phyloP scores from a whole-genome alignment of 345 rosid genomes.

The Aegle marmelos region DNA sequence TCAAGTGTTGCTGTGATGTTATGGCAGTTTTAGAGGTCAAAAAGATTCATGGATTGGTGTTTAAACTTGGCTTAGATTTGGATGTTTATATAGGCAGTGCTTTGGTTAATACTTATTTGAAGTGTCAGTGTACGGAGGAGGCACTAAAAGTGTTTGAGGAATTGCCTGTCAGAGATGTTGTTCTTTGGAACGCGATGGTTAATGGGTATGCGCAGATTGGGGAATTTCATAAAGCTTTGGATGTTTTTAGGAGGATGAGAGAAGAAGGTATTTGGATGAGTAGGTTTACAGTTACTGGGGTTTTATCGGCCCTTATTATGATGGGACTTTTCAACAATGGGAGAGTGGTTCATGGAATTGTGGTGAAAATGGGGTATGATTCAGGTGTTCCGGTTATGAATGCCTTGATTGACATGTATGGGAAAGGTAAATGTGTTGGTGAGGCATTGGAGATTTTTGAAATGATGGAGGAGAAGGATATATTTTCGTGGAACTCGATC shows the following conservation, averaged over 20 bases:
- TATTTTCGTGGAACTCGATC: slow-evolving; percentile 63
- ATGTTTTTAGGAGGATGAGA: slow-evolving; percentile 19
- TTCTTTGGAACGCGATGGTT: slow-evolving; percentile 68
- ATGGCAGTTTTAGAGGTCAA: slow-evolving; percentile 39
- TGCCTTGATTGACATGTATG: slow-evolving; percentile 70
- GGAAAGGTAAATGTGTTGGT: slow-evolving; percentile 47
- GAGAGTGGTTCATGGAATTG: slow-evolving; percentile 43
- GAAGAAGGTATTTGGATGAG: not conserved
- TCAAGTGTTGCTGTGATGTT: slow-evolving; percentile 47
- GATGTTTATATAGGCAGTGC: slow-evolving; percentile 48
- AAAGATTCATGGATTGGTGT: slow-evolving; percentile 48
- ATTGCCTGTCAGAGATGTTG: slow-evolving; percentile 49
- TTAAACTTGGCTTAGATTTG: not conserved
- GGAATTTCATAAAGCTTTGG: slow-evolving; percentile 28
- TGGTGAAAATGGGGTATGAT: slow-evolving; percentile 39
- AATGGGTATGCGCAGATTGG: slow-evolving; percentile 52
- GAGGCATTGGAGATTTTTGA: slow-evolving; percentile 44
- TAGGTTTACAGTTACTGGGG: not conserved
- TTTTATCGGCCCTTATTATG: slow-evolving; percentile 44
- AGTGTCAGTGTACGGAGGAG: slow-evolving; percentile 32
- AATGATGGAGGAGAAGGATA: slow-evolving; percentile 44
- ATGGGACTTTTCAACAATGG: slow-evolving; percentile 41
- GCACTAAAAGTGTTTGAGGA: slow-evolving; percentile 57
- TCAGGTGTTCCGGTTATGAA: slow-evolving; percentile 38
- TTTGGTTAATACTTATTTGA: slow-evolving; percentile 39